Base-by-base conservation (phyloP, 495 filamentous ascomycete species). In the Sphaerosporella brunnea region DNA sequence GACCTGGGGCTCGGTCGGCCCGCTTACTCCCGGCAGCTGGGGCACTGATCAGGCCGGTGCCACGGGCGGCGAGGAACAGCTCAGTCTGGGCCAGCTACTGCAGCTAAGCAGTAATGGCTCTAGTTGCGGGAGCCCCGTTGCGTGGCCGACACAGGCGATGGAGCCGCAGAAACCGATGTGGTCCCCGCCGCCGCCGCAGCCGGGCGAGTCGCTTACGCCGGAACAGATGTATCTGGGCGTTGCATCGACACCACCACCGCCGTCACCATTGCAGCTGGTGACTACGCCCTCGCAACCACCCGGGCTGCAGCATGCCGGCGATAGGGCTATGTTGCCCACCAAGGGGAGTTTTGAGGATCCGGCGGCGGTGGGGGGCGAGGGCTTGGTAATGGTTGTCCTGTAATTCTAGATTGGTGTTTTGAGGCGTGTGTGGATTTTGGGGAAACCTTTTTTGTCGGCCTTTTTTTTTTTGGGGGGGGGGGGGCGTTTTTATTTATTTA, bases 301-400 rank as follows among this genome's bases (percentile, higher is more conserved):
- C 1, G 55, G 56, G 2, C 21, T 59, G 4, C 43, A 50, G 0
- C 55, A 59, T 38, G 42, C 55, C 0, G 56, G 56, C 2, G 38
- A 36, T 5, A 54, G 48, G 23, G 56, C 56, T 8, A 59, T 59
- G 56, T 18, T 59, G 11, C 56, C 55, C 3, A 59, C 56, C 2
- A 59, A 59, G 25, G 51, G 51, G 21, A 59, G 51, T 13, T 59
- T 59, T 39, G 56, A 58, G 25, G 55, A 59, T 25, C 40, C 40
- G 2, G 28, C 28, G n/a, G n/a, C n/a, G n/a, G n/a, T n/a, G n/a
- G n/a, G n/a, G n/a, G n/a, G n/a, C n/a, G n/a, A n/a, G n/a, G n/a
- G n/a, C n/a, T n/a, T n/a, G n/a, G n/a, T n/a, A n/a, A n/a, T n/a
- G n/a, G n/a, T n/a, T n/a, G n/a, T n/a, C n/a, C n/a, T n/a, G n/a